Evolutionary conservation across 768 basidiomycete genomes (phyloP).

Genomic region (Dentipellis sp.): DNA sequence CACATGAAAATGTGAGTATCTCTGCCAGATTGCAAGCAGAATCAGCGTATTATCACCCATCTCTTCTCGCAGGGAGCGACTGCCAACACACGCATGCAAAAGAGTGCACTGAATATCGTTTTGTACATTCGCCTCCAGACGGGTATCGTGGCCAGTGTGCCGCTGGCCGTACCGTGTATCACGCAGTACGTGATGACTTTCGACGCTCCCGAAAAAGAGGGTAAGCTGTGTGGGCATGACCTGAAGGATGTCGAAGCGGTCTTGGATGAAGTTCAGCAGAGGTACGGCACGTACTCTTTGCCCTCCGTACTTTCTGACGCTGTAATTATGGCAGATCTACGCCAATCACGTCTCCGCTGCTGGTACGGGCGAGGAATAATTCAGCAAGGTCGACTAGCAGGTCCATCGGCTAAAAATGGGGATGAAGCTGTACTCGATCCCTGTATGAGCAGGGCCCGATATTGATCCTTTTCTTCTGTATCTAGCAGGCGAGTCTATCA

Average conservation of each 20-base stretch:
- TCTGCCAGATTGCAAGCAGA: too few relatives aligned
- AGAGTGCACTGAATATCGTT: too few relatives aligned
- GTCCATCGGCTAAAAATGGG: constrained; percentile 43
- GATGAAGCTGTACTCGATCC: constrained; percentile 52
- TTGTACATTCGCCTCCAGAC: too few relatives aligned
- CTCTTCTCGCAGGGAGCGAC: too few relatives aligned
- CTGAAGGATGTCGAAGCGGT: constrained; percentile 39
- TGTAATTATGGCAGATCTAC: constrained; percentile 16
- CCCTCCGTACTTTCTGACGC: too few relatives aligned
- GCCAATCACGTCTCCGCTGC: constrained; percentile 18
- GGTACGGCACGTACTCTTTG: constrained; percentile 15
- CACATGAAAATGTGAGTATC: too few relatives aligned
- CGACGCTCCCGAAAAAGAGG: constrained; percentile 37
- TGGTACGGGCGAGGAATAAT: constrained; percentile 26
- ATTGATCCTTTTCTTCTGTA: too few relatives aligned
- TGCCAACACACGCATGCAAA: too few relatives aligned
- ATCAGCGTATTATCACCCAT: too few relatives aligned
- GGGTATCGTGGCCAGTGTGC: too few relatives aligned
- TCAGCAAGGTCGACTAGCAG: constrained; percentile 42
- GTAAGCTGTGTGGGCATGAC: constrained; percentile 38
- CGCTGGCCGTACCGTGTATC: too few relatives aligned
- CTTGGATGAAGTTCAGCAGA: constrained; percentile 45
- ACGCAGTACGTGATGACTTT: too few relatives aligned
- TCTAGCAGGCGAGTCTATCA: not conserved
- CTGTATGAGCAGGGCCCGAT: constrained; percentile 26